These are phyloP conservation scores for Acarospora socialis DNA, from an alignment of 2,329 filamentous ascomycete species.

Conservation along the genomic window DNA sequence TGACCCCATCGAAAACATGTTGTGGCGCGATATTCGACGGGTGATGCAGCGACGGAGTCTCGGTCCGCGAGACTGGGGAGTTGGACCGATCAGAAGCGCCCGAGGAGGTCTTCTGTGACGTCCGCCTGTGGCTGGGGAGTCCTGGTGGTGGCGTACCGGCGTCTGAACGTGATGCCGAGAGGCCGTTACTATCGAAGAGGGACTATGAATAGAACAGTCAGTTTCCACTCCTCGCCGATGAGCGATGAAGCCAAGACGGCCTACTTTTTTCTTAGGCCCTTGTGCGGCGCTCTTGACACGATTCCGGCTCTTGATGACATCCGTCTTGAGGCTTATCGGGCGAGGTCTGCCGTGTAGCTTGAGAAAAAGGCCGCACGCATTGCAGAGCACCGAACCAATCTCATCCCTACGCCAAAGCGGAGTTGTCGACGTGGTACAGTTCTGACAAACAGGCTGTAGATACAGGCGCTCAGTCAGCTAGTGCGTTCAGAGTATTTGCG, in stretches of 20 bases:
- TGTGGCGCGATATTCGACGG: constrained; percentile 55
- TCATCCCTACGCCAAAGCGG: constrained; percentile 97
- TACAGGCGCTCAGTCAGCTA: constrained; percentile 36
- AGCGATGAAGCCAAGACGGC: constrained; percentile 13
- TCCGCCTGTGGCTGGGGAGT: constrained; percentile 44
- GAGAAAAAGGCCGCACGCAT: constrained; percentile 92
- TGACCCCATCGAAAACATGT: constrained; percentile 61
- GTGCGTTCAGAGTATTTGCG: no score
- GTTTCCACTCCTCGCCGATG: no score
- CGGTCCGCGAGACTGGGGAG: constrained; percentile 65
- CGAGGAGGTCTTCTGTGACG: constrained; percentile 58
- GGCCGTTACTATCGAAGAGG: constrained; percentile 41
- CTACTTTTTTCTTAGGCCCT: constrained; percentile 71
- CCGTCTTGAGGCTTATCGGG: constrained; percentile 93
- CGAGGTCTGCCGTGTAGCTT: constrained; percentile 90
- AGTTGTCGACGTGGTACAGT: constrained; percentile 89
- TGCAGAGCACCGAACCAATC: constrained; percentile 88
- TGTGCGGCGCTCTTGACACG: constrained; percentile 80
- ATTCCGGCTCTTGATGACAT: constrained; percentile 99
- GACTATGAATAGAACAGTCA: constrained; percentile 20
- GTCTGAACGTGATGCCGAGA: constrained; percentile 42
- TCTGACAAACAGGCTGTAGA: constrained; percentile 88
- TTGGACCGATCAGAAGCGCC: constrained; percentile 60
- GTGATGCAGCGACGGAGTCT: constrained; percentile 61
- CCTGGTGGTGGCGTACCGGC: constrained; percentile 42